Evolutionary conservation across 169 alveolate genomes (phyloP), one percentile per base, ranked within the genome.

Genomic region (Toxoplasma gondii): DNA sequence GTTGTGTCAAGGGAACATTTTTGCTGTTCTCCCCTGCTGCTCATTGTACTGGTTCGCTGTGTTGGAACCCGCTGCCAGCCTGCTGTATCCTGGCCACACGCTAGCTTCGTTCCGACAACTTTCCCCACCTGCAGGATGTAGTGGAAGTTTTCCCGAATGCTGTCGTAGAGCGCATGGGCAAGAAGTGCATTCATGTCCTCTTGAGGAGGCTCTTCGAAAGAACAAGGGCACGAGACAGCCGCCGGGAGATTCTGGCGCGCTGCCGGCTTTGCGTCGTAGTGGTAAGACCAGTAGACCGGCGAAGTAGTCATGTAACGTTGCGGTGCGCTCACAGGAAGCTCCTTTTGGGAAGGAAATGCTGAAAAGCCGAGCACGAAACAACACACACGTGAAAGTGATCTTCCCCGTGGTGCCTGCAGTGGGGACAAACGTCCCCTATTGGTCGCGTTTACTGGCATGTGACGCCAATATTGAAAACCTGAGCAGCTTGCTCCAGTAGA

Each of bases 181-280:
- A 82, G 90, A 4, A 82, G 67, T 9, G 90, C 90, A 31, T 82
- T 82, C 54, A 82, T 38, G 64, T 38, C 67, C 53, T 44, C 67
- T 31, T 82, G 90, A 10, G 38, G n/a, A 2, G 53, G 90, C 90
- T 38, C 67, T 10, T 82, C 90, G 45, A 78, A n/a, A 27, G 74
- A 19, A 16, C 34, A 27, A 16, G 74, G 74, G 34, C 34, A 22
- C 1, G 84, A 34, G 41, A 29, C 41, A 22, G 90, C 38, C 38
- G 10, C 38, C 19, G 67, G 64, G 44, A 12, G 67, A 29, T 36
- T 16, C 90, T 82, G 90, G 9, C 90, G n/a, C n/a, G 67, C 36
- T 36, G 53, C 90, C n/a, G 90, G 67, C 67, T 36, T 82, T 16
- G 90, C 90, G 41, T 82, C 90, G 64, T 82, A 82, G 90, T 82